A percentile compares a stretch with the other conserved stretches of the same genome.
These are phyloP conservation scores for Acanthamoeba lenticulata DNA, from an alignment of 208 protist species.

Conservation along the genomic window DNA sequence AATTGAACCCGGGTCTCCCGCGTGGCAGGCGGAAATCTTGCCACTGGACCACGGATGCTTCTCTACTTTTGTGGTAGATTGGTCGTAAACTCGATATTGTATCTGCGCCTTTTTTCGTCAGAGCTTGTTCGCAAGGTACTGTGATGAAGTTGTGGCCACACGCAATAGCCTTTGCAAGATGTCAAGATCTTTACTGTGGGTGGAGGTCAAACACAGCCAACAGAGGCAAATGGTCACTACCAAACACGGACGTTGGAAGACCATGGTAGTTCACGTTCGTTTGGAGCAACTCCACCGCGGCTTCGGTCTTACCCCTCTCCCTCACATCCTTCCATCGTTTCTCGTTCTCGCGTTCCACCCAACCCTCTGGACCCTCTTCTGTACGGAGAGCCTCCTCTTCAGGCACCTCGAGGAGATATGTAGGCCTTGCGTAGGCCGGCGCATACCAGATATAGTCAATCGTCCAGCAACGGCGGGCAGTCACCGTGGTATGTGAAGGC, in stretches of 20 bases:
- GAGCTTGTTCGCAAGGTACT: no score
- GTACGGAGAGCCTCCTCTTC: not conserved
- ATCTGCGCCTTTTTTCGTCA: no score
- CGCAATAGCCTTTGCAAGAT: no score
- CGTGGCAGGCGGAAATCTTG: no score
- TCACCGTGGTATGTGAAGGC: not conserved
- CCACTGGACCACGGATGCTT: no score
- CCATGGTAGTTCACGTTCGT: not conserved
- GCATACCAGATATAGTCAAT: slow-evolving; percentile 4
- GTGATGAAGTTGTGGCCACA: no score
- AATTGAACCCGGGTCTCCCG: no score
- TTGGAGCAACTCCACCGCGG: not conserved
- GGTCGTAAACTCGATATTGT: no score
- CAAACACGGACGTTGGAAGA: not conserved
- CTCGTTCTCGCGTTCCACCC: not conserved
- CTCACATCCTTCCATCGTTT: not conserved
- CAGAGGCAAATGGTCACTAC: not conserved
- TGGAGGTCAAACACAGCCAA: not conserved
- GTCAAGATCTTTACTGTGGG: not conserved
- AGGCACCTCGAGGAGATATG: not conserved
- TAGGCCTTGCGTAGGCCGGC: not conserved
- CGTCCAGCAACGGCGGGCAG: not conserved
- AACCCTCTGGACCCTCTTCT: not conserved
- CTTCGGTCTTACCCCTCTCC: not conserved
- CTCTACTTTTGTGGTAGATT: no score